Evolutionary conservation across 345 rosid genomes (phyloP).

Genomic region (Brassica nigra): DNA sequence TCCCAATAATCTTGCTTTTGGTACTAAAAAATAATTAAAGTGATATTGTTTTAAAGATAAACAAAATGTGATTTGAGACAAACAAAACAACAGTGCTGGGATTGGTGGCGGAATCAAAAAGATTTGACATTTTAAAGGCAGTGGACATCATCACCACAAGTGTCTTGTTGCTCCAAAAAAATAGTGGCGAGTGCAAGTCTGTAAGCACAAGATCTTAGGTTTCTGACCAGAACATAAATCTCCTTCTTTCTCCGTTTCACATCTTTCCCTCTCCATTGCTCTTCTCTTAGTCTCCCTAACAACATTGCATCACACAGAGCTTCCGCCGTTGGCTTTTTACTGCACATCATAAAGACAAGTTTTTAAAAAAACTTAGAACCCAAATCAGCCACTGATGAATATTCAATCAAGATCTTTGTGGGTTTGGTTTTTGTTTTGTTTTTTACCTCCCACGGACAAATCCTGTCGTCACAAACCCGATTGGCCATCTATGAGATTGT

Average conservation of each 20-base stretch:
- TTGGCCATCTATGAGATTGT: conserved; percentile 63
- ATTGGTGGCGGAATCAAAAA: not conserved
- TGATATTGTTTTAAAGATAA: not conserved
- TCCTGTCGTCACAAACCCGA: conserved; percentile 88
- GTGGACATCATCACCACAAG: conserved; percentile 45
- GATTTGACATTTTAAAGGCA: conserved; percentile 44
- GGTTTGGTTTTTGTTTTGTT: not conserved
- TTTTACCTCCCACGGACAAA: conserved; percentile 79
- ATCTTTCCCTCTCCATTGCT: conserved; percentile 67
- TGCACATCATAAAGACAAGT: conserved; percentile 37
- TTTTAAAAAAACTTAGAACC: not conserved
- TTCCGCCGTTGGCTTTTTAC: conserved; percentile 67
- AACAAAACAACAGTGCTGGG: not conserved
- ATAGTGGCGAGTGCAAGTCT: conserved; percentile 79
- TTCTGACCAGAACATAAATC: conserved; percentile 73
- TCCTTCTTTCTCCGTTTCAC: conserved; percentile 59
- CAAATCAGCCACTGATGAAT: not conserved
- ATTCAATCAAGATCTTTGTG: conserved; percentile 5
- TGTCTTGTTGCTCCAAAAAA: conserved; percentile 63
- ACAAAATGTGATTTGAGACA: not conserved
- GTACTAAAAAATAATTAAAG: not conserved
- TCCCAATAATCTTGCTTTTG: not conserved
- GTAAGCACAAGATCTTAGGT: conserved; percentile 76
- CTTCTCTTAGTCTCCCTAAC: conserved; percentile 62
- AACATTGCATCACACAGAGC: conserved; percentile 69